Evolutionary conservation across 2,329 filamentous ascomycete species (phyloP).

Genomic region (Zarea fungicola): DNA sequence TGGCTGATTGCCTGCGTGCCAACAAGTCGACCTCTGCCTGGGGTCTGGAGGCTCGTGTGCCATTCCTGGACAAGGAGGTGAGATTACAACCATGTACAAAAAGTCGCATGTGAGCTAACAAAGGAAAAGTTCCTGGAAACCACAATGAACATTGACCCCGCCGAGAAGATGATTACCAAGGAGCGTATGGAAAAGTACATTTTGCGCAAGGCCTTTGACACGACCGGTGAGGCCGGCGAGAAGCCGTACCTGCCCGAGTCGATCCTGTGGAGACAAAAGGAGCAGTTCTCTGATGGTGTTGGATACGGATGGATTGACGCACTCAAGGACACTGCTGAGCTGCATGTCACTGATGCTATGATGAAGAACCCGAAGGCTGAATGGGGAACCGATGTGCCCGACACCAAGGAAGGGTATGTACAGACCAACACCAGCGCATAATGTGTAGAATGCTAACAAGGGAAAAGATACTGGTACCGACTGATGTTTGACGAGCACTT

Average conservation of each 20-base stretch:
- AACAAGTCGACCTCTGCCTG: conserved; percentile 99
- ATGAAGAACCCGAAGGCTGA: conserved; percentile 97
- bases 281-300: conserved; percentile 98
- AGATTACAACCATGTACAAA: conserved; percentile 22
- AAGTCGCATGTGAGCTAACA: conserved; percentile 10
- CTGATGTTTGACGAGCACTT: conserved; percentile 99
- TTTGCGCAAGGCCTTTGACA: conserved; percentile 95
- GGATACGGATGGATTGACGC: conserved; percentile 99
- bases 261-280: conserved; percentile 98
- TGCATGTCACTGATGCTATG: conserved; percentile 90
- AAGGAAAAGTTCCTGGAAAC: conserved; percentile 76
- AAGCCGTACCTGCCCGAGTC: conserved; percentile 89
- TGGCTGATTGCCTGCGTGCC: conserved; percentile 92
- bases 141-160: conserved; percentile 88
- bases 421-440: conserved; percentile 11
- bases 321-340: conserved; percentile 89
- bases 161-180: conserved; percentile 92
- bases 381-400: conserved; percentile 89
- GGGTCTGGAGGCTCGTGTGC: conserved; percentile 96
- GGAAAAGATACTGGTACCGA: conserved; percentile 83
- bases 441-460: conserved; percentile 21
- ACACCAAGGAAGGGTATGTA: conserved; percentile 89
- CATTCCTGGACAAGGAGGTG: conserved; percentile 91
- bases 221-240: conserved; percentile 72
- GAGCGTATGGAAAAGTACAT: conserved; percentile 96